phyloP scores from a whole-genome alignment of 441 rosid genomes.

The Erodium trifolium region DNA sequence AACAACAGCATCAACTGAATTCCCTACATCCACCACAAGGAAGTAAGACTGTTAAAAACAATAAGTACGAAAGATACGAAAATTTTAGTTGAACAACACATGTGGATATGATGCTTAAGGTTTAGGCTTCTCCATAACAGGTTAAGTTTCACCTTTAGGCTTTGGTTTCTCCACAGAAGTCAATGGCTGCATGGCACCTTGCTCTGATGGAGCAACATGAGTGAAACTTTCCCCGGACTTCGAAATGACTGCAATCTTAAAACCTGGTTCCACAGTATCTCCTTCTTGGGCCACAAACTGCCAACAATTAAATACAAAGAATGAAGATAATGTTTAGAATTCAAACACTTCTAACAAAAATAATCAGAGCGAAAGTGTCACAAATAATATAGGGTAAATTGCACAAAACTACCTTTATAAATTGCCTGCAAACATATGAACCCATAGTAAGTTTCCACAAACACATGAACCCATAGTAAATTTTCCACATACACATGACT shows the following conservation, averaged over 20 bases:
- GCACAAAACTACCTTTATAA: no score
- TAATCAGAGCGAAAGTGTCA: background rate
- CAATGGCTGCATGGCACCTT: constrained; percentile 50
- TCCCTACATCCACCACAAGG: constrained; percentile 35
- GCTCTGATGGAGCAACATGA: constrained; percentile 66
- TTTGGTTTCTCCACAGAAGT: constrained; percentile 46
- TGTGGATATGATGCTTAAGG: background rate
- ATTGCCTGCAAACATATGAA: no score
- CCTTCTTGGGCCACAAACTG: constrained; percentile 83
- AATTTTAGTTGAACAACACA: background rate
- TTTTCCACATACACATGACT: no score
- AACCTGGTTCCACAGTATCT: constrained; percentile 92
- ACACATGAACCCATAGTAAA: no score
- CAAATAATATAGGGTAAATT: constrained; percentile 1
- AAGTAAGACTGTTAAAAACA: constrained; percentile 4
- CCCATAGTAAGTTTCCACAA: no score
- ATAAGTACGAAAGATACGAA: background rate
- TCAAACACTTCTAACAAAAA: background rate
- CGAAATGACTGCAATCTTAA: constrained; percentile 72
- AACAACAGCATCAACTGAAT: constrained; percentile 76
- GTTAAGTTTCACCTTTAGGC: constrained; percentile 2
- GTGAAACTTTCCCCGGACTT: constrained; percentile 66
- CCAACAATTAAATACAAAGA: constrained; percentile 17
- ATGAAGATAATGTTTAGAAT: constrained; percentile 12
- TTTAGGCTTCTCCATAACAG: constrained; percentile 3